Base-by-base conservation (phyloP, 768 basidiomycete genomes). In the Tulasnella sp. region DNA sequence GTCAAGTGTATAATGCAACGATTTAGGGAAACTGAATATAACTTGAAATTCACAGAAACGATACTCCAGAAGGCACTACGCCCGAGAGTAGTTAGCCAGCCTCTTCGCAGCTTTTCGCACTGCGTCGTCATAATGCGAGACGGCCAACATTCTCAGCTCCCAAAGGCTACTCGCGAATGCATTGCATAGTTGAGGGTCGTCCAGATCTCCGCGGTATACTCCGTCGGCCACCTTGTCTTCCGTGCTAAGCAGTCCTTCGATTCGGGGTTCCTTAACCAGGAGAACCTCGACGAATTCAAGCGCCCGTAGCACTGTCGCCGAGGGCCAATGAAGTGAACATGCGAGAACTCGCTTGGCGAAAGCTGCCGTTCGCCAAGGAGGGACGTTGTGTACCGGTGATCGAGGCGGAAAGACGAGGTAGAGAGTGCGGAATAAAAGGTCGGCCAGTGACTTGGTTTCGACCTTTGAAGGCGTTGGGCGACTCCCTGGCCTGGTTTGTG, bases 281-380 rank as follows among this genome's bases (percentile, higher is more conserved):
- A 99, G 85, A 58, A 85, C 86, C 45, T 85, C 84, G 8, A 96
- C 90, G 79, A 97, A 93, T 40, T 89, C 89, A 49, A 99, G 82
- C 25, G 91, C 86, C 38, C 91, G 90, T 67, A 91, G 83, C 25
- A 90, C 89, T 14, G 88, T 85, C 0, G 83, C 80, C 3, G 93
- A 86, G 0, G 96, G 88, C 90, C 96, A 96, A 81, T 92, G 90
- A 52, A 99, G 85, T 5, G 91, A 88, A 40, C 91, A 90, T 69
- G 88, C 87, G 37, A 97, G 86, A 68, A 99, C 86, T n/a, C 97
- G 92, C 84, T 99, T 99, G 74, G 92, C 88, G 83, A 99, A 99
- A 2, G 97, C 94, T 64, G 95, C 93, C 58, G 91, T 88, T 79
- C 94, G 91, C 88, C 90, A 87, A 78, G 91, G 85, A 34, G 93